Conservation (phyloP, 1,284 basidiomycete species). For the Ustilago loliicola region DNA sequence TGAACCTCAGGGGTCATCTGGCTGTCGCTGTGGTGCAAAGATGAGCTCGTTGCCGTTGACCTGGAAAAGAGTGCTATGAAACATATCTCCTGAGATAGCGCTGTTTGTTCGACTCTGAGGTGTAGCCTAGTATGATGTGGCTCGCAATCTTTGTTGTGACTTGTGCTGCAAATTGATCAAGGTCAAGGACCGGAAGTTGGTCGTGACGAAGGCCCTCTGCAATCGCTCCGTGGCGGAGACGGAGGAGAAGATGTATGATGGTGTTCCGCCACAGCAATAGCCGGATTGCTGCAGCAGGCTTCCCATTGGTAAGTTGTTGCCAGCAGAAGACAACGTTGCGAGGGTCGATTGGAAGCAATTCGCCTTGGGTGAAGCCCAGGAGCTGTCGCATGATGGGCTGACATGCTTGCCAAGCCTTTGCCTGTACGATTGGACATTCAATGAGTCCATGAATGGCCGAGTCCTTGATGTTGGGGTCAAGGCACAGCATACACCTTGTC, state of each 20-base stretch:
- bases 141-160: constrained; percentile 16
- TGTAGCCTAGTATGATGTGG: constrained; percentile 8
- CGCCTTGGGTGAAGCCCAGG: not conserved
- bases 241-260: constrained; percentile 4
- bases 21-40: constrained; percentile 3
- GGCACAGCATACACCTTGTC: constrained; percentile 15
- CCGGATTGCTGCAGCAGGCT: not conserved
- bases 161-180: constrained; percentile 7
- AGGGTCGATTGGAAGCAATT: not conserved
- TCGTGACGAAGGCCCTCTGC: constrained; percentile 1
- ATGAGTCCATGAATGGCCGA: constrained; percentile 17
- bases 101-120: not conserved
- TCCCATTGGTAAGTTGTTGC: not conserved
- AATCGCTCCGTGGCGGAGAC: not conserved
- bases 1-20: not conserved
- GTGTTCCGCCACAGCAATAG: constrained; percentile 4
- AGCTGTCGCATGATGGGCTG: constrained; percentile 4
- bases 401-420: constrained; percentile 9
- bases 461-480: constrained; percentile 6
- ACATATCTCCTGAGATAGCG: constrained; percentile 2
- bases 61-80: constrained; percentile 7
- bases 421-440: constrained; percentile 11
- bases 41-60: constrained; percentile 6
- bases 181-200: not conserved
- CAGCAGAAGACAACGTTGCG: not conserved